A percentile compares a stretch with the other conserved stretches of the same genome.
Evolutionary conservation across 2,329 filamentous ascomycete genomes (phyloP).

Genomic region (Microdochium nivale): DNA sequence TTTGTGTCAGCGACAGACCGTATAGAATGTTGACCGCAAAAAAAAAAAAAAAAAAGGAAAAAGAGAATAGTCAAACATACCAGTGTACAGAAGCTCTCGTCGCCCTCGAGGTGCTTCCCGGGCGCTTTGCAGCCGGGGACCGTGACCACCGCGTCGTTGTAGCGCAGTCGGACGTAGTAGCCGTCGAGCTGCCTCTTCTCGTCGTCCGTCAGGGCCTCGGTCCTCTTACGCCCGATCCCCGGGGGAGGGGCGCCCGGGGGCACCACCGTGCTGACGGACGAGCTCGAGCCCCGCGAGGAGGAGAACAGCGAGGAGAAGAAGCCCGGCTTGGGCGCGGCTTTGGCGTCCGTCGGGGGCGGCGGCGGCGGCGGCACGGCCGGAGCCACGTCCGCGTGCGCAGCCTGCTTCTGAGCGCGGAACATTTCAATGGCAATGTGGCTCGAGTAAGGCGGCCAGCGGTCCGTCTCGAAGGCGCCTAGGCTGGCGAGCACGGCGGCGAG

Average conservation of each 20-base stretch:
- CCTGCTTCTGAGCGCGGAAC: conserved; percentile 53
- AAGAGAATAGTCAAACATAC: conserved; percentile 34
- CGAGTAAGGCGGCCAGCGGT: conserved; percentile 86
- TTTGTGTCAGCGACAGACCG: background rate
- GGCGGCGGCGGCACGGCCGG: conserved; percentile 14
- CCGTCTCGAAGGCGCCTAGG: conserved; percentile 66
- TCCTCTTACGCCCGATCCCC: conserved; percentile 52
- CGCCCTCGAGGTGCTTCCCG: conserved; percentile 78
- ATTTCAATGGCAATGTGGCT: conserved; percentile 87
- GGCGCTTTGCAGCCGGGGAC: conserved; percentile 70
- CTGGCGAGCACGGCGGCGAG: conserved; percentile 71
- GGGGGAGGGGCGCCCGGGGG: conserved; percentile 22
- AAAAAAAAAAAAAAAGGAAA: background rate
- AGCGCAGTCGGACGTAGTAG: conserved; percentile 84
- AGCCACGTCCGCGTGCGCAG: conserved; percentile 8
- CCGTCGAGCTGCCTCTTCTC: conserved; percentile 57
- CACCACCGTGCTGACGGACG: conserved; percentile 6
- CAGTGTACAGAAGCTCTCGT: conserved; percentile 85
- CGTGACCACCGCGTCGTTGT: conserved; percentile 77
- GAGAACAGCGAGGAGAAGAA: conserved; percentile 25
- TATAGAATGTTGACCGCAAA: background rate
- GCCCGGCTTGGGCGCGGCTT: conserved; percentile 5
- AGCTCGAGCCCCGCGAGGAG: conserved; percentile 8
- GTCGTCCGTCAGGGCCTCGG: conserved; percentile 41
- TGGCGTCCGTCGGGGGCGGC: conserved; percentile 8